These are phyloP conservation scores for Termitomyces sp. DNA, from an alignment of 768 basidiomycete genomes.

Conservation along the genomic window DNA sequence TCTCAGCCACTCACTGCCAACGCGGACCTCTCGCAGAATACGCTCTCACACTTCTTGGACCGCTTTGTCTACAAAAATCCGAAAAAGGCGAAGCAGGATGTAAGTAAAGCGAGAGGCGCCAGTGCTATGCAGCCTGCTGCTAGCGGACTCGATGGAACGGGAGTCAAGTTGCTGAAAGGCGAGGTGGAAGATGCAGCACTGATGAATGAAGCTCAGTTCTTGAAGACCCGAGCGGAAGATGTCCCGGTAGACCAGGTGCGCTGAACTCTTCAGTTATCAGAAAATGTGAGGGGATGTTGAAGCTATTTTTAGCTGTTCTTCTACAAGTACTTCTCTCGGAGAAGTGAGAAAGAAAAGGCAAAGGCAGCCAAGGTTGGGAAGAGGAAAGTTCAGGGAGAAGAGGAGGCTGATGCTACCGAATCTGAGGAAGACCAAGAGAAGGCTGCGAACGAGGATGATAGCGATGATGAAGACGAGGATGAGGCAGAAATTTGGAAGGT, in stretches of 20 bases:
- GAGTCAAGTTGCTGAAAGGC: slow-evolving; percentile 68
- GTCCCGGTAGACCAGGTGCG: slow-evolving; percentile 84
- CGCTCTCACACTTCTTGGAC: slow-evolving; percentile 92
- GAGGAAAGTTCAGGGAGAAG: slow-evolving; percentile 26
- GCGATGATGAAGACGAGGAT: slow-evolving; percentile 37
- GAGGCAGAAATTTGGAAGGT: slow-evolving; percentile 92
- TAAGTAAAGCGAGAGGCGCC: slow-evolving; percentile 55
- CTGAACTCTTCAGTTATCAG: slow-evolving; percentile 4
- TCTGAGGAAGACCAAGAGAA: slow-evolving; percentile 41
- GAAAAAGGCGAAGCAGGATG: slow-evolving; percentile 48
- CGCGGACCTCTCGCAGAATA: slow-evolving; percentile 88
- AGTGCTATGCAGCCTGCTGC: slow-evolving; percentile 96
- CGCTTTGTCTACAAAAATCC: slow-evolving; percentile 97
- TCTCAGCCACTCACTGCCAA: slow-evolving; percentile 73
- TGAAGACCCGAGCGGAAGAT: slow-evolving; percentile 60
- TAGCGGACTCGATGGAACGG: slow-evolving; percentile 49
- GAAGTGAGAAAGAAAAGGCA: slow-evolving; percentile 48
- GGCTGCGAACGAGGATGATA: slow-evolving; percentile 29
- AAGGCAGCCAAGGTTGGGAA: slow-evolving; percentile 35
- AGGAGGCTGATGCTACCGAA: slow-evolving; percentile 30
- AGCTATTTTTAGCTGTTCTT: slow-evolving; percentile 65
- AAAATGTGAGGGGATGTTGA: neutral
- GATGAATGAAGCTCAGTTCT: slow-evolving; percentile 75
- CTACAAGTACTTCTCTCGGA: slow-evolving; percentile 81
- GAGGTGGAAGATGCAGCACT: slow-evolving; percentile 37